Percentiles rank a stretch among this genome's conserved stretches.
Evolutionary conservation across 345 rosid genomes (phyloP).

Genomic region (Erysimum cheiranthoides): DNA sequence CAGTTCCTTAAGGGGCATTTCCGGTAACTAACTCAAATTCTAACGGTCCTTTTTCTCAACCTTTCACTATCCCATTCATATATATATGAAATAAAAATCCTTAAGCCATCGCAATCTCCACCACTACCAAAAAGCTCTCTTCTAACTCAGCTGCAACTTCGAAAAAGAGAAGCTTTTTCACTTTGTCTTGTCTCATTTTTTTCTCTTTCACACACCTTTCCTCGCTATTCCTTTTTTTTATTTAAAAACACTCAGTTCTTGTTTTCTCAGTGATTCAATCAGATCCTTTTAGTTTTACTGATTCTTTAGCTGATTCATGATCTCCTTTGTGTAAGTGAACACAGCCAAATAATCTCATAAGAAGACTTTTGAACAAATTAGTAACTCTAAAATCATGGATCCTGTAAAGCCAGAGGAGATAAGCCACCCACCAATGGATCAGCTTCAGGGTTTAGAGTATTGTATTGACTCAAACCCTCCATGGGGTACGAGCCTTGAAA

Average conservation of each 20-base stretch:
- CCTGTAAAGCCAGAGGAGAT: conserved; percentile 94
- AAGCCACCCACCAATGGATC: conserved; percentile 90
- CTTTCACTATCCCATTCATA: conserved; percentile 2
- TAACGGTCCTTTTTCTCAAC: conserved; percentile 37
- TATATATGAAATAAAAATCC: neutral
- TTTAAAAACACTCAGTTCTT: conserved; percentile 19
- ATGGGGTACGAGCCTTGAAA: conserved; percentile 64
- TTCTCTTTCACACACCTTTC: conserved; percentile 26
- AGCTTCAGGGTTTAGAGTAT: conserved; percentile 97
- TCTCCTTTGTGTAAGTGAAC: neutral
- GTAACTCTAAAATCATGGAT: conserved; percentile 56
- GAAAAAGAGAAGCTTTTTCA: conserved; percentile 22
- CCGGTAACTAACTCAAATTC: conserved; percentile 15
- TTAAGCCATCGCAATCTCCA: conserved; percentile 35
- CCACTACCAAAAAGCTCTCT: conserved; percentile 47
- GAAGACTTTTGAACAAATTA: neutral
- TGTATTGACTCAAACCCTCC: conserved; percentile 99
- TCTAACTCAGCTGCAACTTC: conserved; percentile 40
- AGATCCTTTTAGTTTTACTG: conserved; percentile 31
- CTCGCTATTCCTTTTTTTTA: conserved; percentile 9
- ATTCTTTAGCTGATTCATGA: conserved; percentile 27
- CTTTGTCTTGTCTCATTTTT: conserved; percentile 19
- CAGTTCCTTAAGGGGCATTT: conserved; percentile 49
- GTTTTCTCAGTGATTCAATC: conserved; percentile 34
- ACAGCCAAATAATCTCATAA: no score